Percentiles rank a stretch among this genome's conserved stretches.
Evolutionary conservation across 2,329 filamentous ascomycete genomes (phyloP).

Genomic region (Pseudogymnoascus sp.): DNA sequence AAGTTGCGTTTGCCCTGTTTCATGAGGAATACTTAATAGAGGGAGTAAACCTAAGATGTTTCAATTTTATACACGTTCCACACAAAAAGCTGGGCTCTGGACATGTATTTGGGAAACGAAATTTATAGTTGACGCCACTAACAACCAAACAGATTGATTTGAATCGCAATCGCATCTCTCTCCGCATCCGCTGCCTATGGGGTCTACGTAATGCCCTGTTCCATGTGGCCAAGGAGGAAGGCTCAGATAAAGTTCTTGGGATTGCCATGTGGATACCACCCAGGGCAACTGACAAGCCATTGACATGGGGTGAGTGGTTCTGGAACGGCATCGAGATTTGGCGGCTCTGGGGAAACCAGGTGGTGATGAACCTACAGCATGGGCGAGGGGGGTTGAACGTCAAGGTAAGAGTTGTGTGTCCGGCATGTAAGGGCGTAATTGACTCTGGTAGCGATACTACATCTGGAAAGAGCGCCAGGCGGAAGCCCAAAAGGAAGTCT

Average conservation of each 20-base stretch:
- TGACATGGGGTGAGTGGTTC: conserved; percentile 53
- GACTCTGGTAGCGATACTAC: conserved; percentile 48
- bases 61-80: not conserved
- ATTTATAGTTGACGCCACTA: not conserved
- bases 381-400: conserved; percentile 61
- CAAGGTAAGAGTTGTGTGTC: conserved; percentile 31
- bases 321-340: conserved; percentile 39
- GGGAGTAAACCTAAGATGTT: not conserved
- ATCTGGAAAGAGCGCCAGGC: conserved; percentile 64
- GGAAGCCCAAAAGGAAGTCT: conserved; percentile 51
- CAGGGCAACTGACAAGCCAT: conserved; percentile 35
- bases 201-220: conserved; percentile 62
- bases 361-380: conserved; percentile 58
- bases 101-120: not conserved
- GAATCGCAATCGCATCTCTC: conserved; percentile 51
- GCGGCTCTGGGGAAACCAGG: conserved; percentile 57
- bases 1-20: conserved; percentile 19
- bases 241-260: conserved; percentile 47
- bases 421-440: not conserved
- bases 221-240: conserved; percentile 57
- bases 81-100: not conserved
- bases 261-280: conserved; percentile 67
- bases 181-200: conserved; percentile 59
- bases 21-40: not conserved
- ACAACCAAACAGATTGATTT: conserved; percentile 42